Conservation (phyloP, 805 yeast genomes). For the Metschnikowia proteae region DNA sequence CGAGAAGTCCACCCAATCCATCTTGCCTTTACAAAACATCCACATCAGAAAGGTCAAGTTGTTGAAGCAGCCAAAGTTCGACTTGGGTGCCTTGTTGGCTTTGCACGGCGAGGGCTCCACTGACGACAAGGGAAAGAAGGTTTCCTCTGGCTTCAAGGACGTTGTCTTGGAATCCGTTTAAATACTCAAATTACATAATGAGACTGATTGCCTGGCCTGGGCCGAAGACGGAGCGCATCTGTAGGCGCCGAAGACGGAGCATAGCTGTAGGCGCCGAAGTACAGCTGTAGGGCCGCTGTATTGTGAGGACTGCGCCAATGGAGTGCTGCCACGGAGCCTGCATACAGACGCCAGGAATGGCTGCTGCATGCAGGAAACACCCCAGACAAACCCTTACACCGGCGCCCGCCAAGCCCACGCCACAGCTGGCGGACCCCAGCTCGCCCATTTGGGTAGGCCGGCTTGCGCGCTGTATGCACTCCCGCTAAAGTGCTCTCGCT, state of each 20-base stretch:
- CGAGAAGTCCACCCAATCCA: conserved; percentile 90
- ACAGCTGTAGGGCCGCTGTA: too few species aligned
- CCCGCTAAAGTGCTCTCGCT: not conserved
- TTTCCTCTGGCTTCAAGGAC: conserved; percentile 96
- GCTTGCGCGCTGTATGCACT: not conserved
- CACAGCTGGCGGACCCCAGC: too few species aligned
- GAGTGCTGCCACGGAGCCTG: too few species aligned
- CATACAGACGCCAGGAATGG: too few species aligned
- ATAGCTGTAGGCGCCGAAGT: too few species aligned
- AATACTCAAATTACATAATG: conserved; percentile 9
- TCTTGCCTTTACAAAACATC: conserved; percentile 97
- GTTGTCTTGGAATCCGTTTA: conserved; percentile 97
- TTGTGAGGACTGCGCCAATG: too few species aligned
- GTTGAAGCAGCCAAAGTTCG: conserved; percentile 98
- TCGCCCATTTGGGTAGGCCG: too few species aligned
- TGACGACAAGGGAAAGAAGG: conserved; percentile 96
- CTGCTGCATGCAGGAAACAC: too few species aligned
- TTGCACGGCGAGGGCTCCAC: conserved; percentile 94
- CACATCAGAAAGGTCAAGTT: conserved; percentile 98
- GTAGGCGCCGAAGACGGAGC: too few species aligned
- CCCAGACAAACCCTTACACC: too few species aligned
- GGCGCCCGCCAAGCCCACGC: too few species aligned
- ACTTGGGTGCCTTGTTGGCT: conserved; percentile 91
- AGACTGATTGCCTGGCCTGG: not conserved
- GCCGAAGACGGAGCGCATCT: too few species aligned